phyloP scores from a whole-genome alignment of 345 rosid genomes.

The Acer negundo region DNA sequence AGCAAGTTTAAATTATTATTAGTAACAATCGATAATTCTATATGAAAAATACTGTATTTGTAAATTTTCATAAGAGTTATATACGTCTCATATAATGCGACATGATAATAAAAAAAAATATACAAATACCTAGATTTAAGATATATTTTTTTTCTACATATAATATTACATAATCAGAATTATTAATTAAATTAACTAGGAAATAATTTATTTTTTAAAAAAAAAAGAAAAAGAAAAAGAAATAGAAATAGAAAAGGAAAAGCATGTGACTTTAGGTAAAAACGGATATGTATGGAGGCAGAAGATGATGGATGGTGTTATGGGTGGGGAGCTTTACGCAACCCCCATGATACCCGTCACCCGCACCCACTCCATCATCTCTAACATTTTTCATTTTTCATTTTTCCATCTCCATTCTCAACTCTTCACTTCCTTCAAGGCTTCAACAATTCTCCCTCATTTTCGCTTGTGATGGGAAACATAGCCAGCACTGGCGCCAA shows the following conservation, averaged over 20 bases:
- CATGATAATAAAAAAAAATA: too few relatives aligned
- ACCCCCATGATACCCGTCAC: constrained; percentile 37
- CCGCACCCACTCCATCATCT: constrained; percentile 6
- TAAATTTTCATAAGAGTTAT: too few relatives aligned
- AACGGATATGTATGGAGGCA: background rate
- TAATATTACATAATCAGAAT: too few relatives aligned
- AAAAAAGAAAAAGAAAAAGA: too few relatives aligned
- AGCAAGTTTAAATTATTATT: too few relatives aligned
- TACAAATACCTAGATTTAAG: too few relatives aligned
- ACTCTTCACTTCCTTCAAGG: background rate
- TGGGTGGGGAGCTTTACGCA: constrained; percentile 59
- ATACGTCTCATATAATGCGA: too few relatives aligned
- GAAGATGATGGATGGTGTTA: constrained; percentile 29
- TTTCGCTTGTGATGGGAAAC: constrained; percentile 60
- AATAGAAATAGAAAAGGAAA: background rate
- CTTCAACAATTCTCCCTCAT: background rate
- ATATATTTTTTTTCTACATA: too few relatives aligned
- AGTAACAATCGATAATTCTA: too few relatives aligned
- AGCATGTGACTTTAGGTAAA: constrained; percentile 22
- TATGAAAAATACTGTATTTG: too few relatives aligned
- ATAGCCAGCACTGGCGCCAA: constrained; percentile 52
- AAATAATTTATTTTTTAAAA: too few relatives aligned
- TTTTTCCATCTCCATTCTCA: background rate
- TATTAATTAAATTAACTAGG: too few relatives aligned
- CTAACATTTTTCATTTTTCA: constrained; percentile 15